Evolutionary conservation across 495 filamentous ascomycete genomes (phyloP).

Genomic region (Penicillium herquei): DNA sequence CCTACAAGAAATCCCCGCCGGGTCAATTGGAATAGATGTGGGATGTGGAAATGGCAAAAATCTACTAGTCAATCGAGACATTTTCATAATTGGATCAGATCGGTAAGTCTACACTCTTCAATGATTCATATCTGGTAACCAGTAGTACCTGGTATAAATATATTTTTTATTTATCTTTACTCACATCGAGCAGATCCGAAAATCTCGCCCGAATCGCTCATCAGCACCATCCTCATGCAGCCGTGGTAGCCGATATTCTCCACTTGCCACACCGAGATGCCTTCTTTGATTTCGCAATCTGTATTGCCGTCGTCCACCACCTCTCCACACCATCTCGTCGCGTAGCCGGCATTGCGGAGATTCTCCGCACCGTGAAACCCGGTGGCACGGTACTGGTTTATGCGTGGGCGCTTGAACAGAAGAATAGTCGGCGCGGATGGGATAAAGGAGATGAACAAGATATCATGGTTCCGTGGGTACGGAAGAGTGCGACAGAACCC

Average conservation of each 20-base stretch:
- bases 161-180: no score
- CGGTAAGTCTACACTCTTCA: conserved; percentile 49
- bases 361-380: conserved; percentile 65
- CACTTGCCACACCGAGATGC: conserved; percentile 64
- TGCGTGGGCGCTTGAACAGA: conserved; percentile 97
- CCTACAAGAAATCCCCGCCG: conserved; percentile 61
- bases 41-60: conserved; percentile 97
- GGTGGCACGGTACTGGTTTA: conserved; percentile 76
- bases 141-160: no score
- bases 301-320: conserved; percentile 93
- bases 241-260: conserved; percentile 70
- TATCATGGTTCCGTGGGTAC: conserved; percentile 94
- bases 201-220: conserved; percentile 74
- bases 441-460: conserved; percentile 84
- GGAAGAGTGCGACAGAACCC: conserved; percentile 39
- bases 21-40: conserved; percentile 85
- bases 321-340: conserved; percentile 79
- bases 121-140: neutral
- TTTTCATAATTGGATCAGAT: conserved; percentile 88
- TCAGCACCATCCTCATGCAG: conserved; percentile 59
- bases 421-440: conserved; percentile 86
- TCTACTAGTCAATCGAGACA: conserved; percentile 68
- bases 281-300: conserved; percentile 88
- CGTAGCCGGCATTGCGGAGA: conserved; percentile 66
- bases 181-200: conserved; percentile 52